Evolutionary conservation across 768 basidiomycete genomes (phyloP).

Genomic region (Serendipita sp.): DNA sequence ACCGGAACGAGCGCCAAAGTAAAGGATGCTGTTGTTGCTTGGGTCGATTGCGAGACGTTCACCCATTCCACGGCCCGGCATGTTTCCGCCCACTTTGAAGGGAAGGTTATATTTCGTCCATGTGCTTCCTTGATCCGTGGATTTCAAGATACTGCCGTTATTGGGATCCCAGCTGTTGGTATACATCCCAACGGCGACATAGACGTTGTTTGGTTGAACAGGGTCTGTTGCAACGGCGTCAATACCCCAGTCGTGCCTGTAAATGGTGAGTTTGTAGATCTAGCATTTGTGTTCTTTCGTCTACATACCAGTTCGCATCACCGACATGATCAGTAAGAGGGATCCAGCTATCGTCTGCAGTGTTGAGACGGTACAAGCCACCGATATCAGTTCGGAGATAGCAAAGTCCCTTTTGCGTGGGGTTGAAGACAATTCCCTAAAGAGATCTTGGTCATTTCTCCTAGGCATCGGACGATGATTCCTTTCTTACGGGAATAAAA

Average conservation of each 20-base stretch:
- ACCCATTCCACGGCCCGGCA: slow-evolving; percentile 49
- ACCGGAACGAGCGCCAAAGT: slow-evolving; percentile 47
- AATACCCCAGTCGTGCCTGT: slow-evolving; percentile 33
- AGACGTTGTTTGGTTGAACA: slow-evolving; percentile 36
- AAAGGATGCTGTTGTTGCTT: slow-evolving; percentile 41
- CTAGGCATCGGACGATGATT: too few species aligned
- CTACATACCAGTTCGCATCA: slow-evolving; percentile 31
- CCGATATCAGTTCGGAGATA: slow-evolving; percentile 57
- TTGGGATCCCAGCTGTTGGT: slow-evolving; percentile 12
- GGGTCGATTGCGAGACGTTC: slow-evolving; percentile 46
- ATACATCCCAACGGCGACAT: slow-evolving; percentile 25
- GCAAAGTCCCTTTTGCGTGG: slow-evolving; percentile 40
- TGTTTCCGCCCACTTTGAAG: slow-evolving; percentile 49
- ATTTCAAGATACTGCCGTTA: slow-evolving; percentile 9
- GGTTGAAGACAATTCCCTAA: slow-evolving; percentile 38
- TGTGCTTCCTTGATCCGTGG: slow-evolving; percentile 7
- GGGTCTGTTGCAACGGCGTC: slow-evolving; percentile 52
- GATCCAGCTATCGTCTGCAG: slow-evolving; percentile 39
- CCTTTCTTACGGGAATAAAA: background rate
- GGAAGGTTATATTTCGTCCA: slow-evolving; percentile 26
- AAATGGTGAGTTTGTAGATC: background rate
- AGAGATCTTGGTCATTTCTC: too few species aligned
- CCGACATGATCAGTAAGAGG: slow-evolving; percentile 41
- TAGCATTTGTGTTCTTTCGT: too few species aligned
- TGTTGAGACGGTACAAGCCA: slow-evolving; percentile 45